Evolutionary conservation across 2,329 filamentous ascomycete species (phyloP).

Genomic region (Fusarium newnesense): DNA sequence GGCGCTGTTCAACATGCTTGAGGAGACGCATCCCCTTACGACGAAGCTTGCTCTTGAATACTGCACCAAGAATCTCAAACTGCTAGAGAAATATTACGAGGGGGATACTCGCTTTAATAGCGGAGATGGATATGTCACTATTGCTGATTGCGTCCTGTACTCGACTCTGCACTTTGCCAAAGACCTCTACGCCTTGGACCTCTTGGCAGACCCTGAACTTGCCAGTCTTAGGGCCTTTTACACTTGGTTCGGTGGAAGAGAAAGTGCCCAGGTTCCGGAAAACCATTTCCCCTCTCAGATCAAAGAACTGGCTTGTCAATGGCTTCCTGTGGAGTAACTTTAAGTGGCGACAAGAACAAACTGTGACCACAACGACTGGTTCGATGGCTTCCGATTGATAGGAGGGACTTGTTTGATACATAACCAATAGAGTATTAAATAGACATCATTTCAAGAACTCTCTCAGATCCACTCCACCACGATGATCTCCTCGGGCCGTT

Average conservation of each 20-base stretch:
- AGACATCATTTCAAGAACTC: background rate
- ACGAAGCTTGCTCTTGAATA: conserved; percentile 17
- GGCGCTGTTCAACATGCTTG: background rate
- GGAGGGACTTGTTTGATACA: background rate
- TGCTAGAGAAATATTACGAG: conserved; percentile 20
- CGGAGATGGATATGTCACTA: background rate
- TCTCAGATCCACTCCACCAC: background rate
- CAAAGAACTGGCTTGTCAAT: conserved; percentile 20
- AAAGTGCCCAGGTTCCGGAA: conserved; percentile 12
- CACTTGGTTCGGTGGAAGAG: conserved; percentile 8
- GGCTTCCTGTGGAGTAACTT: conserved; percentile 18
- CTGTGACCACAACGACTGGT: accelerated
- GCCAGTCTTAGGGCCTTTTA: conserved; percentile 16
- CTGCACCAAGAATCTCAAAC: conserved; percentile 9
- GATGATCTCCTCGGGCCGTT: background rate
- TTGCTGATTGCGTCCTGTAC: conserved; percentile 34
- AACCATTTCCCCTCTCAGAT: conserved; percentile 17
- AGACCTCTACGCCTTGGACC: conserved; percentile 15
- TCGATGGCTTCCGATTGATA: background rate
- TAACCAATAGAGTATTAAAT: background rate
- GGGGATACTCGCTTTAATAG: background rate
- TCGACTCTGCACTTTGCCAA: conserved; percentile 28
- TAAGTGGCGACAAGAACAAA: background rate
- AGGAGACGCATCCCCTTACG: background rate
- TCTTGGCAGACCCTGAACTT: conserved; percentile 7